Percentiles rank a stretch among this genome's conserved stretches.
These are phyloP conservation scores for Fraxinus platypoda DNA, from an alignment of 305 asterid genomes.

Conservation along the genomic window DNA sequence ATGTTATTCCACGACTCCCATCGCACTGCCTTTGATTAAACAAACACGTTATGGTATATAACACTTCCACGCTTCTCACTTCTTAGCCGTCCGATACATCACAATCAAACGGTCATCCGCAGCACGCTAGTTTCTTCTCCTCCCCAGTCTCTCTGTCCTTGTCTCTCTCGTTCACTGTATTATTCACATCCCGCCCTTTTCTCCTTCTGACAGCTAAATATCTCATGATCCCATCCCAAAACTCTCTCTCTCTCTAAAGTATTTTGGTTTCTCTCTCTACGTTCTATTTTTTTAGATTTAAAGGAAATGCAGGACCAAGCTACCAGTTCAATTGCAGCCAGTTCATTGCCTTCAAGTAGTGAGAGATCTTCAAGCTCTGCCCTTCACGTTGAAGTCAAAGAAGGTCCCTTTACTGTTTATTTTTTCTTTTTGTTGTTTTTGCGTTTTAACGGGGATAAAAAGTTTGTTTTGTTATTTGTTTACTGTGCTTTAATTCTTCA, in stretches of 20 bases:
- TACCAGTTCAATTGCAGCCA: conserved; percentile 79
- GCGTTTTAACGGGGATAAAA: not conserved
- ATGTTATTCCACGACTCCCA: conserved; percentile 44
- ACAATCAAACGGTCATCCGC: conserved; percentile 53
- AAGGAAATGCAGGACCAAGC: conserved; percentile 85
- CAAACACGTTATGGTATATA: conserved; percentile 62
- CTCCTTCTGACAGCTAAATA: conserved; percentile 27
- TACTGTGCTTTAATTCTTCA: not conserved
- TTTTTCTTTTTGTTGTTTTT: not conserved
- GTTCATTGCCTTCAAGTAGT: conserved; percentile 87
- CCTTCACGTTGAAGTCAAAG: conserved; percentile 69
- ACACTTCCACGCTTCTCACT: conserved; percentile 57
- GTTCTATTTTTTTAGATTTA: not conserved
- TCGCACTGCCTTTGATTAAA: conserved; percentile 64
- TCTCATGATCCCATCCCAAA: not conserved
- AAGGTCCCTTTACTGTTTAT: conserved; percentile 40
- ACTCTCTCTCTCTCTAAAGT: conserved; percentile 23
- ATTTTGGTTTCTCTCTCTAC: conserved; percentile 1
- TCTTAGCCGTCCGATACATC: conserved; percentile 35
- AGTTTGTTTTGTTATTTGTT: not conserved
- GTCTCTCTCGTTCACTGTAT: conserved; percentile 24
- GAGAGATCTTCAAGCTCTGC: conserved; percentile 98
- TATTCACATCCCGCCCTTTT: conserved; percentile 65
- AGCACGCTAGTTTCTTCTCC: not conserved
- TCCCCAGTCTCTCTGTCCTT: conserved; percentile 12